Evolutionary conservation across 2,329 filamentous ascomycete species (phyloP), one percentile per base, ranked within the genome.

Genomic region (Arthrobotrys musiformis): DNA sequence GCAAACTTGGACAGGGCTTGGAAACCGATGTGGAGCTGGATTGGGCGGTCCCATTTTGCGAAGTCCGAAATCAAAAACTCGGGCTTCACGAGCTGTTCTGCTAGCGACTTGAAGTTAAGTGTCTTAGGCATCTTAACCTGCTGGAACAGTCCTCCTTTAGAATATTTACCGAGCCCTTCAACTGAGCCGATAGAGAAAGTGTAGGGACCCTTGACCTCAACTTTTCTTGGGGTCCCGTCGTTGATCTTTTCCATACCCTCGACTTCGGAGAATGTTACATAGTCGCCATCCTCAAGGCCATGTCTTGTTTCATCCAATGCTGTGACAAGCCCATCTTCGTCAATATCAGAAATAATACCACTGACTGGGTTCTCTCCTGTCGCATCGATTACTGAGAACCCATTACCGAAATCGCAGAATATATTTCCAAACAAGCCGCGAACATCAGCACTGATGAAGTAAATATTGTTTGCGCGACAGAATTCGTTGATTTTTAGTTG

Each of bases 41-140:
- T 90, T 0, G 95, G 95, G 52, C 95, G 91, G 84, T 98, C 95
- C 80, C 97, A 98, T 84, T 99, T 99, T 84, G 95, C 95, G 82
- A 94, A 99, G 83, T 99, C 95, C 22, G 95, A 97, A 77, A 97
- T 89, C 81, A 98, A 85, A 79, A 96, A 90, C 81, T 97, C 94
- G 1, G 95, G 95, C 72, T 93, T 92, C 84, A 93, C 93, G 70
- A 97, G 84, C 77, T 97, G 89, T 63, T 89, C 86, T 46, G 90
- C 90, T 70, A 97, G 89, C 44, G 90, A 87, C 85, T 97, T 92
- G 85, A 98, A 99, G 83, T 95, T 89, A 81, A 98, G 85, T 67
- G 93, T 89, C 85, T 95, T 97, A 61, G 95, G 95, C 94, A 97
- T 97, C 88, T 98, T 99, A 84, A 98, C 95, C 84, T 99, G 95